Percentiles rank a stretch among this genome's conserved stretches.
These are phyloP conservation scores for Boletus subparvulus DNA, from an alignment of 768 basidiomycete genomes.

Conservation along the genomic window DNA sequence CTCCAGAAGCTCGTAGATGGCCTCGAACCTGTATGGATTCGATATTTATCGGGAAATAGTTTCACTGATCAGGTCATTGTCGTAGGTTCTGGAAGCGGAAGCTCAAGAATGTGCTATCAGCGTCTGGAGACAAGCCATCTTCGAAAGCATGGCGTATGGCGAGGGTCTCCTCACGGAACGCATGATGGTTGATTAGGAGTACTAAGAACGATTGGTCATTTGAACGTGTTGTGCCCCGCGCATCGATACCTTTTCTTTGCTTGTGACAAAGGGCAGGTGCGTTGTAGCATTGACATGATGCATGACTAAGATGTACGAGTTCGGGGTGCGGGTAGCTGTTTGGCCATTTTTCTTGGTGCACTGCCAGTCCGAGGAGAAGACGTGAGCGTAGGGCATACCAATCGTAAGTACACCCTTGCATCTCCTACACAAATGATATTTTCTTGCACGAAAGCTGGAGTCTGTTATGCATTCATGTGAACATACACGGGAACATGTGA, in stretches of 20 bases:
- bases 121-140: constrained; percentile 91
- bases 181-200: constrained; percentile 68
- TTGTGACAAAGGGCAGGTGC: constrained; percentile 51
- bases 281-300: constrained; percentile 51
- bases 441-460: constrained; percentile 22
- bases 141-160: constrained; percentile 92
- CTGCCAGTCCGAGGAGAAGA: constrained; percentile 18
- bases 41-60: neutral
- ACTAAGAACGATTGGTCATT: constrained; percentile 6
- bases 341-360: constrained; percentile 18
- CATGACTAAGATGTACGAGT: constrained; percentile 42
- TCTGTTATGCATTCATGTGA: neutral
- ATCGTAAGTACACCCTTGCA: constrained; percentile 60
- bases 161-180: constrained; percentile 86
- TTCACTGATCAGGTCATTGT: neutral
- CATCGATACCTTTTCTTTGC: constrained; percentile 27
- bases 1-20: constrained; percentile 87
- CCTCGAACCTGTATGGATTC: constrained; percentile 78
- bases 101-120: constrained; percentile 73
- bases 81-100: constrained; percentile 90
- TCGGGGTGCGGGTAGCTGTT: constrained; percentile 27
- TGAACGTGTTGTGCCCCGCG: constrained; percentile 18
- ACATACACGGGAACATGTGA: neutral
- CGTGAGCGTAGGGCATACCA: constrained; percentile 25
- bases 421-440: constrained; percentile 43